phyloP scores from a whole-genome alignment of 805 yeast species.

The Jamesozyma piceae region DNA sequence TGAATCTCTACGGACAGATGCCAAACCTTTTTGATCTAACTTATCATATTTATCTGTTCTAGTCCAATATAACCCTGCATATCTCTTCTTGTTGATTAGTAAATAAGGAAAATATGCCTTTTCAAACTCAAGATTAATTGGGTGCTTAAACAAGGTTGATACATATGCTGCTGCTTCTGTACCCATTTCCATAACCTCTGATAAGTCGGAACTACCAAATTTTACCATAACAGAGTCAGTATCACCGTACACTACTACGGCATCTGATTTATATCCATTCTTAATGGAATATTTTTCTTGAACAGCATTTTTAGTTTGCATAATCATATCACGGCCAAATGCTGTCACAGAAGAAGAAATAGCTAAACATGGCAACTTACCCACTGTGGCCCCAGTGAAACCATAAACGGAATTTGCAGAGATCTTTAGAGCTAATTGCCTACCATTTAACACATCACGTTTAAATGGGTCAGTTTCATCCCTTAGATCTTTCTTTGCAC shows the following conservation, averaged over 20 bases:
- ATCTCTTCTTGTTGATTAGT: conserved; percentile 88
- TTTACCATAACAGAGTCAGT: conserved; percentile 99
- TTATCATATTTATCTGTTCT: conserved; percentile 84
- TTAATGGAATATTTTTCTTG: conserved; percentile 68
- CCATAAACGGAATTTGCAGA: conserved; percentile 99
- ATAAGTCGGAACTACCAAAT: conserved; percentile 75
- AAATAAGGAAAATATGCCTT: conserved; percentile 93
- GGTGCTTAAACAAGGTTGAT: conserved; percentile 66
- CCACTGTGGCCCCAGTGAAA: conserved; percentile 97
- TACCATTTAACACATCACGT: conserved; percentile 88
- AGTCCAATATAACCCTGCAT: conserved; percentile 97
- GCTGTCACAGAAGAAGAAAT: conserved; percentile 94
- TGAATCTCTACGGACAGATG: conserved; percentile 96
- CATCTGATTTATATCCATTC: conserved; percentile 77
- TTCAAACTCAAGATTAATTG: conserved; percentile 92
- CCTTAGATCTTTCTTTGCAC: conserved; percentile 83
- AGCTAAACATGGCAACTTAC: conserved; percentile 91
- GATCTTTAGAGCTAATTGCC: conserved; percentile 91
- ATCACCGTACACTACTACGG: conserved; percentile 93
- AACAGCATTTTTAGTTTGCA: conserved; percentile 77
- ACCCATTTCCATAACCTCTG: conserved; percentile 82
- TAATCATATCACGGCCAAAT: conserved; percentile 95
- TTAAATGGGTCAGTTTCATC: conserved; percentile 92
- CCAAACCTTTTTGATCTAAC: conserved; percentile 97
- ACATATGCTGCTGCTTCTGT: conserved; percentile 90